Evolutionary conservation across 441 rosid species (phyloP).

Genomic region (Euphorbia celastroides): DNA sequence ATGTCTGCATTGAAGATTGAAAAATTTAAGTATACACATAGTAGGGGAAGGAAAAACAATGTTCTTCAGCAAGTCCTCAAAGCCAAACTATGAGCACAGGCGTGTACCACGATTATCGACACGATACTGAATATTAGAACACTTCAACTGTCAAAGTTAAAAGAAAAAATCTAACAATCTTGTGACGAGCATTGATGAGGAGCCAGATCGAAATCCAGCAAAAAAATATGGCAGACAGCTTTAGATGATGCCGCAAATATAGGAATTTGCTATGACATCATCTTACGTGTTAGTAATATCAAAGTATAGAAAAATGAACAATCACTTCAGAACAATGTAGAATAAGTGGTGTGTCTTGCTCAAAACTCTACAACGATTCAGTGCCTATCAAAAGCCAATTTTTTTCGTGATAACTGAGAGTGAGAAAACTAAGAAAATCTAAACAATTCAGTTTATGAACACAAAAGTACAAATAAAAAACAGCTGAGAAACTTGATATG

Average conservation of each 20-base stretch:
- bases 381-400: background rate
- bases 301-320: background rate
- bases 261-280: background rate
- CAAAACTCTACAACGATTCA: slow-evolving; percentile 1
- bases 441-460: background rate
- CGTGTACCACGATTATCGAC: background rate
- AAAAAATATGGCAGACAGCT: background rate
- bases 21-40: slow-evolving; percentile 10
- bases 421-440: background rate
- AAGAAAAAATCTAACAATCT: background rate
- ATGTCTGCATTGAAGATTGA: slow-evolving; percentile 42
- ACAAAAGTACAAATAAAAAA: background rate
- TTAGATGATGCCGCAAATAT: background rate
- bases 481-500: background rate
- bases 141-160: background rate
- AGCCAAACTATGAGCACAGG: background rate
- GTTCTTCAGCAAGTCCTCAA: background rate
- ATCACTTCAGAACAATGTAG: background rate
- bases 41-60: too few relatives aligned
- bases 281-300: background rate
- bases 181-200: background rate
- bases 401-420: background rate
- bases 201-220: background rate
- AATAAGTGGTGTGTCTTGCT: background rate
- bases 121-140: background rate